phyloP scores from a whole-genome alignment of 2,329 filamentous ascomycete genomes.

The Tolypocladium ovalisporum region DNA sequence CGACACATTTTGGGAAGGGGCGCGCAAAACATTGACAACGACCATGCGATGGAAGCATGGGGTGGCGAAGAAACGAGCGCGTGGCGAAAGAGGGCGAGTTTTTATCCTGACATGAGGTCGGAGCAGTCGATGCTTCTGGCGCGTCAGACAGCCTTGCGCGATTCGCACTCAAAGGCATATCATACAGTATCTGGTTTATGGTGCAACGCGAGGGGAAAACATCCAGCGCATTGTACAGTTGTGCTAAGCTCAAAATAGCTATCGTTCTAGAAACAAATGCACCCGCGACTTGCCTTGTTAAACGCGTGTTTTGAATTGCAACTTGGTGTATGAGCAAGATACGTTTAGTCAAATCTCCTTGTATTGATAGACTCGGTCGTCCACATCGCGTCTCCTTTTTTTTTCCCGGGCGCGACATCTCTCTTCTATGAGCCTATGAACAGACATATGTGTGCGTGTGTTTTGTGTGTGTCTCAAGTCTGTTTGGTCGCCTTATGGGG shows the following conservation, averaged over 20 bases:
- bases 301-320: not conserved
- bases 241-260: not conserved
- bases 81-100: slow-evolving; percentile 7
- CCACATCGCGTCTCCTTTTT: not conserved
- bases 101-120: not conserved
- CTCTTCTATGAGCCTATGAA: no score
- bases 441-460: not conserved
- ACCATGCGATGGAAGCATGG: slow-evolving; percentile 4
- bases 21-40: slow-evolving; percentile 6
- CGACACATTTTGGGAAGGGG: slow-evolving; percentile 4
- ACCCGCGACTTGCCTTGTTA: not conserved
- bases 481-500: not conserved
- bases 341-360: not conserved
- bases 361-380: not conserved
- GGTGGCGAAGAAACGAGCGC: slow-evolving; percentile 9
- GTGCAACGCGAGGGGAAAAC: not conserved
- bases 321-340: not conserved
- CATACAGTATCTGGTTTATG: not conserved
- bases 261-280: not conserved
- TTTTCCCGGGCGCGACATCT: not conserved
- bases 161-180: not conserved
- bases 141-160: not conserved
- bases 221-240: not conserved
- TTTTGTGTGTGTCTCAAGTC: not conserved
- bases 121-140: not conserved